Conservation (phyloP, 1,139 yeast genomes). For the Candida sp. region DNA sequence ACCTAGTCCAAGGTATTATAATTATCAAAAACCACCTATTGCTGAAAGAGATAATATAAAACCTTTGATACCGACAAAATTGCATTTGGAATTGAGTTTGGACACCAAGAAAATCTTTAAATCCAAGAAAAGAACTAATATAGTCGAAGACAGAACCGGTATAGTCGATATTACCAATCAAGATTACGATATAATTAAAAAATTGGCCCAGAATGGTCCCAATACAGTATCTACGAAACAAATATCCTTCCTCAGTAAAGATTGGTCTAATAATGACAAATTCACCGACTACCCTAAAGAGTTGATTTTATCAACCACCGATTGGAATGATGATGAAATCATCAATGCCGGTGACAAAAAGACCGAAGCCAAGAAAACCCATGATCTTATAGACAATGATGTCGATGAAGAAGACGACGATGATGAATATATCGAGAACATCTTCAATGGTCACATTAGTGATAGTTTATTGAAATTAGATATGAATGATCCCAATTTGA, state of each 20-base stretch:
- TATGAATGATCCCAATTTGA: conserved; percentile 80
- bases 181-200: conserved; percentile 30
- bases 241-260: conserved; percentile 33
- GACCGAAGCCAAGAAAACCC: conserved; percentile 5
- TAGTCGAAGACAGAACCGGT: conserved; percentile 4
- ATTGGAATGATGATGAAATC: conserved; percentile 76
- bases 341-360: conserved; percentile 43
- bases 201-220: conserved; percentile 18
- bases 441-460: conserved; percentile 70
- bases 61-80: conserved; percentile 61
- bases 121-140: conserved; percentile 14
- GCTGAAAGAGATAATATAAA: conserved; percentile 34
- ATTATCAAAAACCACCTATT: conserved; percentile 50
- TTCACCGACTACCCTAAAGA: conserved; percentile 51
- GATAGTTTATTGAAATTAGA: conserved; percentile 54
- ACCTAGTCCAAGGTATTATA: conserved; percentile 54
- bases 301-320: conserved; percentile 69
- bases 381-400: conserved; percentile 10
- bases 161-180: conserved; percentile 16
- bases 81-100: conserved; percentile 44
- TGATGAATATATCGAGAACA: conserved; percentile 71
- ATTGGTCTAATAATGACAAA: conserved; percentile 35
- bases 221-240: conserved; percentile 16
- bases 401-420: conserved; percentile 21
- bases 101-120: conserved; percentile 46